Conservation (phyloP, 2,329 filamentous ascomycete species). For the Pestalotiopsis sp. region DNA sequence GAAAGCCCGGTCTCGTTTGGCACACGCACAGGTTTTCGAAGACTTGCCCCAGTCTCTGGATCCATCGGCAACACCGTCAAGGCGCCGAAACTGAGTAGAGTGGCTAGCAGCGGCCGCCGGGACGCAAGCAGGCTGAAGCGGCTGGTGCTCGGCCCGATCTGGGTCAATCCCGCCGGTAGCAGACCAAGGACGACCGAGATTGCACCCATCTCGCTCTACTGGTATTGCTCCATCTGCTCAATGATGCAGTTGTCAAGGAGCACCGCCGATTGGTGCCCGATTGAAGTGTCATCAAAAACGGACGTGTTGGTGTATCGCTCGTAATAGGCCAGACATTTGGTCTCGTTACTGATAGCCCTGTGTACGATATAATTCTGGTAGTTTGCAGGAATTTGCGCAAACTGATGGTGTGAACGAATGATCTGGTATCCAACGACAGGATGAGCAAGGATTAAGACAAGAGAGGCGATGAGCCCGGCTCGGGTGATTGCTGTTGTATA, state of each 20-base stretch:
- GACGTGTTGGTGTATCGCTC: neutral
- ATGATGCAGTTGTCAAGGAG: constrained; percentile 6
- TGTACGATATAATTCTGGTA: neutral
- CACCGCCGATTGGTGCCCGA: neutral
- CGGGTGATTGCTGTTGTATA: neutral
- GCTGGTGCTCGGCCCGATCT: neutral
- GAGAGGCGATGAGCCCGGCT: neutral
- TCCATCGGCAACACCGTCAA: neutral
- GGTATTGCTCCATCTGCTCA: neutral
- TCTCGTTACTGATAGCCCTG: neutral
- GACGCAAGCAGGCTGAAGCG: neutral
- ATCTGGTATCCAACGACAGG: neutral
- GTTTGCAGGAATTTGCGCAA: neutral
- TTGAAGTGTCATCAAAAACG: neutral
- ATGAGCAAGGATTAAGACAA: neutral
- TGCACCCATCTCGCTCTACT: neutral
- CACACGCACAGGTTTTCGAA: neutral
- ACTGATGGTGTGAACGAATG: neutral
- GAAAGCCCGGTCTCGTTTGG: neutral
- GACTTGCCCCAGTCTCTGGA: neutral
- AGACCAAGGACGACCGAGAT: neutral
- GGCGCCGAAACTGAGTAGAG: constrained; percentile 3
- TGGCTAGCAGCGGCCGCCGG: constrained; percentile 5
- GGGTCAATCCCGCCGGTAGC: neutral
- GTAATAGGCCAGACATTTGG: neutral